These are phyloP conservation scores for Aspergillus fumigatus DNA, from an alignment of 2,329 filamentous ascomycete genomes.

Conservation along the genomic window DNA sequence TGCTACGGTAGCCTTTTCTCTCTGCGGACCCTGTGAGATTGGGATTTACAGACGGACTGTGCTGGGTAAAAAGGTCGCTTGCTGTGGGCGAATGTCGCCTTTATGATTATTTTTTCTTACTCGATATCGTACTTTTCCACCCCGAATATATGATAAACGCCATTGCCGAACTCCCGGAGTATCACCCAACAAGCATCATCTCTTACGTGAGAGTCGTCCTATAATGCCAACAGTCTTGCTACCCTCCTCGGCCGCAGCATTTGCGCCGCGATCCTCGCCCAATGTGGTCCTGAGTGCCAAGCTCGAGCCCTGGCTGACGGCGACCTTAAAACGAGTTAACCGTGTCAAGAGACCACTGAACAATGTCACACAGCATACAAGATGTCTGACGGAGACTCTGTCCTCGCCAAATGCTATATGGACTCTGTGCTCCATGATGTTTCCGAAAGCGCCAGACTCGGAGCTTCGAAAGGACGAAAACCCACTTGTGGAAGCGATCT, in stretches of 20 bases:
- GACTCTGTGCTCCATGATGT: slow-evolving; percentile 88
- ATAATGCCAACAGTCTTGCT: slow-evolving; percentile 89
- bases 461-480: slow-evolving; percentile 79
- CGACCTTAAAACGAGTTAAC: slow-evolving; percentile 95
- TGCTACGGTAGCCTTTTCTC: not conserved
- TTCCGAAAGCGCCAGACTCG: slow-evolving; percentile 80
- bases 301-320: slow-evolving; percentile 93
- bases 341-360: slow-evolving; percentile 94
- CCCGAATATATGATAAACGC: slow-evolving; percentile 5
- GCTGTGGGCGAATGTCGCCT: slow-evolving; percentile 39
- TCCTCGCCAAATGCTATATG: slow-evolving; percentile 89
- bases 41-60: not conserved
- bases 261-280: slow-evolving; percentile 87
- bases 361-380: slow-evolving; percentile 90
- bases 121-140: slow-evolving; percentile 35
- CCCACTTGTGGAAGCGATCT: slow-evolving; percentile 77
- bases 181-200: slow-evolving; percentile 37
- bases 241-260: slow-evolving; percentile 91
- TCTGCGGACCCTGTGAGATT: not conserved
- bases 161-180: not conserved
- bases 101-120: slow-evolving; percentile 31
- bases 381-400: slow-evolving; percentile 90
- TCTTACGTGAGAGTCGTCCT: slow-evolving; percentile 47
- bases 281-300: slow-evolving; percentile 91
- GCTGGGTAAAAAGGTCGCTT: slow-evolving; percentile 11